Conservation (phyloP, 1,139 yeast species). For the Eremothecium gossypii region DNA sequence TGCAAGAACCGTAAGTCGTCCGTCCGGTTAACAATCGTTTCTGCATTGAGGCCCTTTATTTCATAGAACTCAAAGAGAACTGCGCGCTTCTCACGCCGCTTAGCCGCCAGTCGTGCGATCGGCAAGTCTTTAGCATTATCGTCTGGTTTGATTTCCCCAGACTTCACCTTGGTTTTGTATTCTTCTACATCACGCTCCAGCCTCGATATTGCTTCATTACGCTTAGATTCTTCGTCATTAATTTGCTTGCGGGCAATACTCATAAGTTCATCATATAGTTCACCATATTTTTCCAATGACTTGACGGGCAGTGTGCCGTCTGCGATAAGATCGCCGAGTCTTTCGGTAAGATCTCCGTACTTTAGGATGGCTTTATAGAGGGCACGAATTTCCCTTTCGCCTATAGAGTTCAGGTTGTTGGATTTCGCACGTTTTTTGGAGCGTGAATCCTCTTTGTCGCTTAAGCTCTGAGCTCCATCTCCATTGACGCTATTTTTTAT, state of each 20-base stretch:
- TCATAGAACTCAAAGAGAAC: constrained; percentile 83
- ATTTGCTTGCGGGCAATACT: constrained; percentile 54
- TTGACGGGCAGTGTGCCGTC: constrained; percentile 80
- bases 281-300: constrained; percentile 72
- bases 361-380: constrained; percentile 75
- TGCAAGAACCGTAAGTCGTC: constrained; percentile 64
- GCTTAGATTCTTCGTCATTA: constrained; percentile 56
- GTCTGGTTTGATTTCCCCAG: constrained; percentile 33
- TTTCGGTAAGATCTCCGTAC: constrained; percentile 70
- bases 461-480: constrained; percentile 33
- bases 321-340: constrained; percentile 80
- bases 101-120: constrained; percentile 41
- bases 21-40: constrained; percentile 72
- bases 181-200: constrained; percentile 56
- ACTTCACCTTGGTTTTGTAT: constrained; percentile 39
- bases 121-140: constrained; percentile 30
- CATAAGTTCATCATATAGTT: constrained; percentile 64
- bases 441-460: constrained; percentile 34
- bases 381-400: constrained; percentile 82
- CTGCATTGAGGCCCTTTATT: constrained; percentile 87
- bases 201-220: constrained; percentile 45
- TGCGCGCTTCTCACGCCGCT: constrained; percentile 78
- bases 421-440: constrained; percentile 29
- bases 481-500: constrained; percentile 36
- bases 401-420: constrained; percentile 48